Evolutionary conservation across 73 alveolate species (phyloP), one percentile per base, ranked within the genome.

Genomic region (Diophrys appendiculata): DNA sequence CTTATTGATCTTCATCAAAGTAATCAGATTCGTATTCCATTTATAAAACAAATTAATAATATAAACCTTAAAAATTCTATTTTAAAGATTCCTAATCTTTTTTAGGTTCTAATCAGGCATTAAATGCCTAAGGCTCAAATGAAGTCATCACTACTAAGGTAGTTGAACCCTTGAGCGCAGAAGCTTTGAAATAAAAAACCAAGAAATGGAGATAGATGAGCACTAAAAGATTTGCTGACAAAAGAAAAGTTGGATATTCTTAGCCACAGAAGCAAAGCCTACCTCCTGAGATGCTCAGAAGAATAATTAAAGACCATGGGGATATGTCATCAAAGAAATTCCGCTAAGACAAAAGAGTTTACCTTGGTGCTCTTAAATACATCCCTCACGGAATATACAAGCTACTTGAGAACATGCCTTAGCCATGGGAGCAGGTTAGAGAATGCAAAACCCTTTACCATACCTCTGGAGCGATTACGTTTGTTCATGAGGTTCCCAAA

Each of bases 341-440:
- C 90, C 92, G 99, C 54, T 95, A 97, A 0, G 98, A 90, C 77
- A 96, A 96, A 74, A 87, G 98, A 83, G 99, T 96, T 11, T 96
- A 95, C 79, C 88, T 96, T 79, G 99, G 99, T 5, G 99, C 99
- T 55, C 86, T 98, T 76, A 98, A 98, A 90, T 98, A 98, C 87
- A 91, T 98, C 83, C 99, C 99, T 26, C 99, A 98, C 77, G 99
- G 99, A 54, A 94, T 98, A 56, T 98, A 95, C 91, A 98, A 98
- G 92, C 89, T 98, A 33, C 93, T 98, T 79, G 99, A 96, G 73
- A 96, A 97, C 87, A 91, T 97, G 90, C 99, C 99, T 0, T 94
- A 96, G 97, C 99, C 99, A 33, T 98, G 99, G 99, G 99, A 98
- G 73, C 97, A 98, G 76, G 97, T 96, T 55, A 75, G 99, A 72